Percentiles rank a stretch among this genome's conserved stretches.
Conservation (phyloP, 306 rosid species). For the Sindora glabra region DNA sequence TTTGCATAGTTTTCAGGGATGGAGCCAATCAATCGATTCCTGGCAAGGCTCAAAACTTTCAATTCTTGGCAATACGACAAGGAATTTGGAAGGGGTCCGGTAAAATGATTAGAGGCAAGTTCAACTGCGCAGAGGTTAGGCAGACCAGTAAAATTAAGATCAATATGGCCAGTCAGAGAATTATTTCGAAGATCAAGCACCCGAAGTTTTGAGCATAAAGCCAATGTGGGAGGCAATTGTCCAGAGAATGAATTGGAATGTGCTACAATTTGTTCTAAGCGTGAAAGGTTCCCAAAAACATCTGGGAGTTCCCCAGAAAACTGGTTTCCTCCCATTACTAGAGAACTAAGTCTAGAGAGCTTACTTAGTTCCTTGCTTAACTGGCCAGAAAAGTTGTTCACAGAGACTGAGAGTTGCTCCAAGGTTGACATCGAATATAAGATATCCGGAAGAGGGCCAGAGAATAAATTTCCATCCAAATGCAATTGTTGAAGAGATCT, state of each 20-base stretch:
- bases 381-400: constrained; percentile 33
- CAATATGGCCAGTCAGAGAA: constrained; percentile 27
- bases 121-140: constrained; percentile 30
- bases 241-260: constrained; percentile 36
- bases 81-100: constrained; percentile 28
- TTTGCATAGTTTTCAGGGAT: constrained; percentile 41
- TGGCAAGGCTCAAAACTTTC: constrained; percentile 36
- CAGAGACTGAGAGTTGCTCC: no score
- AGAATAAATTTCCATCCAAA: constrained; percentile 21
- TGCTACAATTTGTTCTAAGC: constrained; percentile 17
- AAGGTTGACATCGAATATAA: constrained; percentile 17
- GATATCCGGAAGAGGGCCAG: constrained; percentile 23
- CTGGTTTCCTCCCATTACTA: constrained; percentile 28
- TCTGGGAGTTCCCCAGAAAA: constrained; percentile 35
- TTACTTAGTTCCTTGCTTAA: constrained; percentile 25
- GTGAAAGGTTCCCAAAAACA: constrained; percentile 11
- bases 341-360: constrained; percentile 24
- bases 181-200: constrained; percentile 42
- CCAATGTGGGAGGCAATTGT: constrained; percentile 23
- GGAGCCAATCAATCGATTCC: constrained; percentile 26
- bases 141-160: constrained; percentile 35
- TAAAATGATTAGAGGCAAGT: constrained; percentile 38
- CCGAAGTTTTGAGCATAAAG: constrained; percentile 20
- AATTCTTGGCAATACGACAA: constrained; percentile 35
- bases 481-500: constrained; percentile 20